Conservation (phyloP, 2,329 filamentous ascomycete species). For the Calonectria pseudoreteaudii region DNA sequence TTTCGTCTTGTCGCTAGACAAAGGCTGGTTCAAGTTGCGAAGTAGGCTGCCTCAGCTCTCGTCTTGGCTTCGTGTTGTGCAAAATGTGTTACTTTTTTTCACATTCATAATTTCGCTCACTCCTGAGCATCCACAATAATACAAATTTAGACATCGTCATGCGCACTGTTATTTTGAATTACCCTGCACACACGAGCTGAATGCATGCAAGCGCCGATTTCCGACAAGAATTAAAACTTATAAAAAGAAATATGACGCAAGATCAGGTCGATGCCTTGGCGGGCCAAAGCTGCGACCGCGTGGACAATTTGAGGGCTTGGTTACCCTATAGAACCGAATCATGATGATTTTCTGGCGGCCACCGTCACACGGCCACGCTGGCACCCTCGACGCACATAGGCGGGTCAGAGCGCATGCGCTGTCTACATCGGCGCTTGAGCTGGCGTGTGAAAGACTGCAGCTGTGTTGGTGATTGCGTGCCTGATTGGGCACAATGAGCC, state of each 20-base stretch:
- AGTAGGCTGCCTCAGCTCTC: not conserved
- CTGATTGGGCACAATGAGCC: constrained; percentile 27
- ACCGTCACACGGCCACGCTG: constrained; percentile 39
- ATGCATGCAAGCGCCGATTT: constrained; percentile 35
- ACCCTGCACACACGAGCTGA: constrained; percentile 17
- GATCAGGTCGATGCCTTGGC: constrained; percentile 32
- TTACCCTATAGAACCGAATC: constrained; percentile 40
- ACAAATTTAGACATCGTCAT: constrained; percentile 29
- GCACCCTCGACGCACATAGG: constrained; percentile 35
- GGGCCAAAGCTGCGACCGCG: constrained; percentile 33
- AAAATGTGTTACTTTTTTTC: constrained; percentile 16
- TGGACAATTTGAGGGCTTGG: constrained; percentile 30
- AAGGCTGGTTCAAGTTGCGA: not conserved
- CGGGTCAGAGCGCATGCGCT: constrained; percentile 31
- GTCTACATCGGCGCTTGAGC: constrained; percentile 33
- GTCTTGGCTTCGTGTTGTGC: constrained; percentile 30
- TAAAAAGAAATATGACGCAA: constrained; percentile 38
- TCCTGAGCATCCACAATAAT: constrained; percentile 16
- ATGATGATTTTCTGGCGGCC: constrained; percentile 31
- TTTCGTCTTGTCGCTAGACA: not conserved
- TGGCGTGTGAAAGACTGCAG: not conserved
- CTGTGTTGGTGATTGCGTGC: constrained; percentile 10
- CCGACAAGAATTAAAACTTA: constrained; percentile 27
- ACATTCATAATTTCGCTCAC: constrained; percentile 14
- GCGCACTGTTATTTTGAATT: constrained; percentile 13